A percentile compares a stretch with the other conserved stretches of the same genome.
Conservation (phyloP, 805 yeast species). For the Candida khao-thaluensis region DNA sequence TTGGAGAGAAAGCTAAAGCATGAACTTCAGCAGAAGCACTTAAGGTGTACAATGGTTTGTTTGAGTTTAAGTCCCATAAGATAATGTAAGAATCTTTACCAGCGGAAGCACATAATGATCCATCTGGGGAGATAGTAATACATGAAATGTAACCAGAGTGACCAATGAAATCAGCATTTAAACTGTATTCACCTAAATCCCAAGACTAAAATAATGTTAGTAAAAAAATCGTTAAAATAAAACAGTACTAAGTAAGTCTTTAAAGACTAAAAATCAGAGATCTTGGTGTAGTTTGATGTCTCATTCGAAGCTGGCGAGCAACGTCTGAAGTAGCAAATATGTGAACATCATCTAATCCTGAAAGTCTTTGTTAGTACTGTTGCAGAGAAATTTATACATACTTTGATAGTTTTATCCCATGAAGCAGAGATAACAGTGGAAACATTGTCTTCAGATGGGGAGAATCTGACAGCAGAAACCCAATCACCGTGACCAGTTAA, state of each 20-base stretch:
- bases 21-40: constrained; percentile 94
- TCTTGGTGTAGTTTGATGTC: constrained; percentile 97
- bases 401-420: constrained; percentile 98
- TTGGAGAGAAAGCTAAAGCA: constrained; percentile 99
- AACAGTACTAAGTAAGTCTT: neutral
- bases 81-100: constrained; percentile 99
- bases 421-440: constrained; percentile 93
- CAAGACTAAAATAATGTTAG: constrained; percentile 73
- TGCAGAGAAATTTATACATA: constrained; percentile 50
- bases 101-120: constrained; percentile 98
- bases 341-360: constrained; percentile 18
- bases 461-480: constrained; percentile 98
- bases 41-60: constrained; percentile 87
- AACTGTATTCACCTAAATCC: constrained; percentile 82
- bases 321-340: constrained; percentile 99
- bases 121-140: constrained; percentile 99
- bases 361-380: constrained; percentile 4
- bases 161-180: constrained; percentile 95
- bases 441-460: constrained; percentile 68
- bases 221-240: constrained; percentile 23
- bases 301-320: constrained; percentile 72
- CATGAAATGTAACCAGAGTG: constrained; percentile 99
- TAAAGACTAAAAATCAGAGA: constrained; percentile 69
- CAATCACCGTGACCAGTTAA: constrained; percentile 97
- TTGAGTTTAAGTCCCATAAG: constrained; percentile 94